These are phyloP conservation scores for Acer negundo DNA, from an alignment of 345 rosid genomes.

Conservation along the genomic window DNA sequence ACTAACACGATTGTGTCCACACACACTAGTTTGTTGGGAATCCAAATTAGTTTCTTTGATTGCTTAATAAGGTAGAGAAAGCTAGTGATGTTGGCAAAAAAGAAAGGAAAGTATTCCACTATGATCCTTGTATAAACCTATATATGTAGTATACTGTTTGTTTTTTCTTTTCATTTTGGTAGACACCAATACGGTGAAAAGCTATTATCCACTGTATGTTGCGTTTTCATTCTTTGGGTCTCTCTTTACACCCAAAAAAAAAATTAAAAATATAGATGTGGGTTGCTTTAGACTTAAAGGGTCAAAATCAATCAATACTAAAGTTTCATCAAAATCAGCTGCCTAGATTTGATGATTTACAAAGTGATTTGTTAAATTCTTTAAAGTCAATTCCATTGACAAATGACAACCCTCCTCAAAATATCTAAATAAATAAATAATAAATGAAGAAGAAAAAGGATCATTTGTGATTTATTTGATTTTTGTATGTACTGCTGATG, in stretches of 20 bases:
- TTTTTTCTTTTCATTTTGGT: neutral
- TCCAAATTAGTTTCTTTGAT: conserved; percentile 23
- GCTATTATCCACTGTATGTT: conserved; percentile 9
- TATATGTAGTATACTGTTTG: neutral
- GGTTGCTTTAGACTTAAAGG: neutral
- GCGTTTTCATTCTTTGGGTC: neutral
- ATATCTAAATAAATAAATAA: neutral
- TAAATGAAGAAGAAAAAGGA: neutral
- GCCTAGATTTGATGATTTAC: conserved; percentile 10
- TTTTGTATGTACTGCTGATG: neutral
- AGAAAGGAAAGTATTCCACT: neutral
- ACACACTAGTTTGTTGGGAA: conserved; percentile 26
- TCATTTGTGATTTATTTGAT: neutral
- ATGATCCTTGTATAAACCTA: neutral
- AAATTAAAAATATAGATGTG: neutral
- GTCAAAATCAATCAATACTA: conserved; percentile 14
- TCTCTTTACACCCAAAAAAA: conserved; percentile 1
- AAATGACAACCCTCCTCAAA: neutral
- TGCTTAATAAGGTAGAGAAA: conserved; percentile 21
- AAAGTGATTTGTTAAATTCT: neutral
- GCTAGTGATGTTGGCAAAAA: conserved; percentile 24
- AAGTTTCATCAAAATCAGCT: conserved; percentile 9
- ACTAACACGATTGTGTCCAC: conserved; percentile 13
- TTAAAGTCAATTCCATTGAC: conserved; percentile 2
- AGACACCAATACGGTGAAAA: conserved; percentile 7